These are phyloP conservation scores for Fusarium nelsonii DNA, from an alignment of 2,329 filamentous ascomycete species.

Conservation along the genomic window DNA sequence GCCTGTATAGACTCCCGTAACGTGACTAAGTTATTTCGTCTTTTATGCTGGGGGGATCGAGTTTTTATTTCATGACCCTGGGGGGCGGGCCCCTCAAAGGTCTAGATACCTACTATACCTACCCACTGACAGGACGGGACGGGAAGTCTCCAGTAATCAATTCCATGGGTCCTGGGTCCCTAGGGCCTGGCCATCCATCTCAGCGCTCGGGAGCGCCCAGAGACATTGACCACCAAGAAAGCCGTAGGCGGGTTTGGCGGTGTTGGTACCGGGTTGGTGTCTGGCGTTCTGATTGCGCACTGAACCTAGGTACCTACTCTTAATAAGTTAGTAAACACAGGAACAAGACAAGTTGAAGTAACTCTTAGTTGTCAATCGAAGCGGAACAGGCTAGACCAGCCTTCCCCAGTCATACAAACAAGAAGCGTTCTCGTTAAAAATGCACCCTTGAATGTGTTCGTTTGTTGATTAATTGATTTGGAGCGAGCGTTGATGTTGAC, in stretches of 20 bases:
- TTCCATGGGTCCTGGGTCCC: constrained; percentile 7
- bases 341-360: constrained; percentile 2
- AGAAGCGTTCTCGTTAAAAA: constrained; percentile 18
- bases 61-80: too few species aligned
- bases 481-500: not conserved
- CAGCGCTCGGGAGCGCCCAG: constrained; percentile 43
- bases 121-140: constrained; percentile 40
- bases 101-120: constrained; percentile 6
- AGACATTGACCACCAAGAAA: constrained; percentile 24
- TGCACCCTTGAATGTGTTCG: constrained; percentile 11
- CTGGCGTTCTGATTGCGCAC: constrained; percentile 7
- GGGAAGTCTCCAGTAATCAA: constrained; percentile 39
- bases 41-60: too few species aligned
- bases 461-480: not conserved
- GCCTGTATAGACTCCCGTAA: too few species aligned
- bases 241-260: constrained; percentile 9
- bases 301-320: constrained; percentile 9
- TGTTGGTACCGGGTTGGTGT: constrained; percentile 3
- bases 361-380: constrained; percentile 9
- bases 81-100: constrained; percentile 5
- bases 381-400: not conserved
- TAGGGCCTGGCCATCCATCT: constrained; percentile 22
- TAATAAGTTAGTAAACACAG: not conserved
- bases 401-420: constrained; percentile 7
- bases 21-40: too few species aligned